phyloP scores from a whole-genome alignment of 306 rosid species.

The Inga oerstediana region DNA sequence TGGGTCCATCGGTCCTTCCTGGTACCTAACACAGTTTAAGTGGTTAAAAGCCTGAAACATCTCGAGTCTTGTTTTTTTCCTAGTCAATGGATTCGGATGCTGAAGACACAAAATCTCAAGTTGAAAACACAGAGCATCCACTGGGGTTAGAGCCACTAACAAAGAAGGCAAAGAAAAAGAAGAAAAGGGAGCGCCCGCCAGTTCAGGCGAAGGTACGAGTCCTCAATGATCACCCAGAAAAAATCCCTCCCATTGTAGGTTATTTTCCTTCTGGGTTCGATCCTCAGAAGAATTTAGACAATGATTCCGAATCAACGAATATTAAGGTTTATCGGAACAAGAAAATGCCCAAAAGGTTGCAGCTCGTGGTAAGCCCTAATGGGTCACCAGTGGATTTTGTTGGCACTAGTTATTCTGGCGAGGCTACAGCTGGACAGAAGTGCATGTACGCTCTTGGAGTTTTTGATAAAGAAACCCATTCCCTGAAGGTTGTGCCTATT shows the following conservation, averaged over 20 bases:
- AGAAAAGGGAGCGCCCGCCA: conserved; percentile 29
- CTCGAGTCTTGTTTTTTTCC: not conserved
- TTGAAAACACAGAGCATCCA: conserved; percentile 1
- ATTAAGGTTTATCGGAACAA: conserved; percentile 53
- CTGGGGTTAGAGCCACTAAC: not conserved
- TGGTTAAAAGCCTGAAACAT: not conserved
- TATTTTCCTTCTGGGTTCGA: conserved; percentile 86
- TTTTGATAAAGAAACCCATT: conserved; percentile 69
- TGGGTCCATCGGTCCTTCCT: no score
- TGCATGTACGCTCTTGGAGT: conserved; percentile 72
- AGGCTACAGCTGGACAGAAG: conserved; percentile 67
- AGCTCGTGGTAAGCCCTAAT: conserved; percentile 71
- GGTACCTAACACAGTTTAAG: not conserved
- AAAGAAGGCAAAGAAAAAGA: conserved; percentile 45
- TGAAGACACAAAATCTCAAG: conserved; percentile 35
- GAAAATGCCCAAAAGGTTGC: conserved; percentile 56
- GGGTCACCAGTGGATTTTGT: conserved; percentile 71
- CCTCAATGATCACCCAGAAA: conserved; percentile 46
- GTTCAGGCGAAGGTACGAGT: conserved; percentile 55
- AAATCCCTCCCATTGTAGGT: conserved; percentile 62
- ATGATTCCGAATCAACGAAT: conserved; percentile 11
- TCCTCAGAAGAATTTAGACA: conserved; percentile 34
- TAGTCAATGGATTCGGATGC: conserved; percentile 55
- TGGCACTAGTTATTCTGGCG: conserved; percentile 73
- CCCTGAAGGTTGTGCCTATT: conserved; percentile 64